Conservation (phyloP, 306 rosid species). For the Gastrolobium bilobum region DNA sequence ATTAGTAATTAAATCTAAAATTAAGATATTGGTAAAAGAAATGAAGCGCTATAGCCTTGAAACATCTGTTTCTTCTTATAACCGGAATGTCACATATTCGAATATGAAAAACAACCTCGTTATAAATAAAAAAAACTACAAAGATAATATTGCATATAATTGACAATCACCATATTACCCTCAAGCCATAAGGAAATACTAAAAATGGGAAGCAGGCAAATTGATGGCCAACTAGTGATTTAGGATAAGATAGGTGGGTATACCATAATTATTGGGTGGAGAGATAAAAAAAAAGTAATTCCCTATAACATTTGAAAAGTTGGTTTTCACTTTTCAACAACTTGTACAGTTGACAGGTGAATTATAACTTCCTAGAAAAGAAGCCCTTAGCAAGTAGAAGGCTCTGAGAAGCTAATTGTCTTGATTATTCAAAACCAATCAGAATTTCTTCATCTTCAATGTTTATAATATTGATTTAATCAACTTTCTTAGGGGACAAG, state of each 20-base stretch:
- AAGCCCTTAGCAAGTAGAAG: conserved; percentile 22
- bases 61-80: no score
- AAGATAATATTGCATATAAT: no score
- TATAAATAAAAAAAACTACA: no score
- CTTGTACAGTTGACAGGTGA: conserved; percentile 63
- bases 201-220: conserved; percentile 38
- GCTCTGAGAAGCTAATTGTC: neutral
- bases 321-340: conserved; percentile 63
- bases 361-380: conserved; percentile 61
- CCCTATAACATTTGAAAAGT: conserved; percentile 59
- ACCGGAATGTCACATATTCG: no score
- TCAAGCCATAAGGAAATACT: neutral
- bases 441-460: neutral
- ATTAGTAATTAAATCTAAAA: conserved; percentile 29
- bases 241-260: conserved; percentile 60
- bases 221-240: conserved; percentile 22
- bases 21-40: conserved; percentile 45
- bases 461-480: neutral
- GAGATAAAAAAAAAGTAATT: conserved; percentile 42
- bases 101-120: no score
- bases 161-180: no score
- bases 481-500: conserved; percentile 18
- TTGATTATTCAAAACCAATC: conserved; percentile 33
- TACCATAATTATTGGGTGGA: conserved; percentile 44
- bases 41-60: neutral